These are phyloP conservation scores for Beauveria brongniartii DNA, from an alignment of 2,329 filamentous ascomycete species.

Conservation along the genomic window DNA sequence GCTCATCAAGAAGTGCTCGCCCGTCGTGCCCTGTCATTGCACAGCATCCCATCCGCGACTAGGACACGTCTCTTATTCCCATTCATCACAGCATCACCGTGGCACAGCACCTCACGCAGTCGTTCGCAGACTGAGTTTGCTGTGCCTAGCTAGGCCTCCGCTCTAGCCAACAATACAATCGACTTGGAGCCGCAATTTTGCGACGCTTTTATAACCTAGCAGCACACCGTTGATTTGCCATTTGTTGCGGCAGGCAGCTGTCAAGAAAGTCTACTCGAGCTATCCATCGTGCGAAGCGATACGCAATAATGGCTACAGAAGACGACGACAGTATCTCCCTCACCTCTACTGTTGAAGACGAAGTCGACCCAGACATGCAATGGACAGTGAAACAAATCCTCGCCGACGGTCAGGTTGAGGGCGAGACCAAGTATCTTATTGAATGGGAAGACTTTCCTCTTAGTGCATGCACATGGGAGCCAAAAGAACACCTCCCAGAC, in stretches of 20 bases:
- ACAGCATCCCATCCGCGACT: neutral
- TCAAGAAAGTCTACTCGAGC: neutral
- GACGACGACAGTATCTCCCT: constrained; percentile 26
- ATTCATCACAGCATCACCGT: neutral
- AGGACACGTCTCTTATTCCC: neutral
- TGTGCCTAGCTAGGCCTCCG: neutral
- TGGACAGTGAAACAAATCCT: constrained; percentile 46
- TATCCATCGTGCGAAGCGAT: neutral
- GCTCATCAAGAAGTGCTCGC: too few relatives aligned
- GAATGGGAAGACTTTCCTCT: constrained; percentile 30
- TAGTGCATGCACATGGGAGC: constrained; percentile 41
- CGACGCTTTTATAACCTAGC: neutral
- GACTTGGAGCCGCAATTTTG: neutral
- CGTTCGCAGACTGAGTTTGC: neutral
- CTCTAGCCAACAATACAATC: too few relatives aligned
- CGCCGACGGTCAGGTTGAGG: constrained; percentile 30
- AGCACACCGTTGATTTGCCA: neutral
- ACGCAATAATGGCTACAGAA: constrained; percentile 8
- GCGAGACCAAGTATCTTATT: constrained; percentile 25
- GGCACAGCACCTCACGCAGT: neutral
- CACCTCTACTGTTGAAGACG: constrained; percentile 25
- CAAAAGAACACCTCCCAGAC: constrained; percentile 32
- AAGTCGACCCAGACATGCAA: constrained; percentile 32
- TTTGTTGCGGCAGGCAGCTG: neutral
- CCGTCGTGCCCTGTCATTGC: neutral